Conservation (phyloP, 177 flowering plant genomes). For the Vitis hybrid region DNA sequence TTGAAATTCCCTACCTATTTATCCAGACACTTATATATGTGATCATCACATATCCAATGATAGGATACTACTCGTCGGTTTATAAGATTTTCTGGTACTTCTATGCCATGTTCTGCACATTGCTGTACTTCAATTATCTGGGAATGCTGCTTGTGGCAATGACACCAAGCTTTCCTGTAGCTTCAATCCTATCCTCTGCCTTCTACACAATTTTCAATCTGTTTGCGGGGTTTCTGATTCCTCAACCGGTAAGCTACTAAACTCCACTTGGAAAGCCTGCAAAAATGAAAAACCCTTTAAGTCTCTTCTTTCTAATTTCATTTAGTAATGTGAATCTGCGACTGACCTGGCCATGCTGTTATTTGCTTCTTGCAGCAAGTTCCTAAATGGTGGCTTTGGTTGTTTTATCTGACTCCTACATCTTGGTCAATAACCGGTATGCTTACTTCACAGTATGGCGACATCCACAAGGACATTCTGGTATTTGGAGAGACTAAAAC, state of each 20-base stretch:
- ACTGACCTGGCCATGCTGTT: not conserved
- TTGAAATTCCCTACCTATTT: conserved; percentile 62
- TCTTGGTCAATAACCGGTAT: conserved; percentile 55
- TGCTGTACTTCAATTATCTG: conserved; percentile 53
- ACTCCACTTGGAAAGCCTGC: not conserved
- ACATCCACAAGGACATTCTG: conserved; percentile 28
- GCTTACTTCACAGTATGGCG: conserved; percentile 65
- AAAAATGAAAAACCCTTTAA: too few relatives aligned
- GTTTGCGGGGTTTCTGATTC: conserved; percentile 58
- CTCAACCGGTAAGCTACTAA: conserved; percentile 47
- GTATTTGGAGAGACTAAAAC: conserved; percentile 51
- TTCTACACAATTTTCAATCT: conserved; percentile 48
- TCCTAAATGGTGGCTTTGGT: conserved; percentile 70
- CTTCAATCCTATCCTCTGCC: conserved; percentile 42
- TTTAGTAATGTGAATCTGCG: too few relatives aligned
- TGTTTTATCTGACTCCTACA: conserved; percentile 43
- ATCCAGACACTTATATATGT: conserved; percentile 29
- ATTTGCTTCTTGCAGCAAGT: conserved; percentile 35
- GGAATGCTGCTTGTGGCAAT: conserved; percentile 64
- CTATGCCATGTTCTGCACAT: conserved; percentile 51
- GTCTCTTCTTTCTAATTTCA: not conserved
- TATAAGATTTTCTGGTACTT: conserved; percentile 58
- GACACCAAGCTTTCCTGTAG: conserved; percentile 55
- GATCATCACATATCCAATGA: conserved; percentile 59
- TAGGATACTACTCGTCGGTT: conserved; percentile 43